These are phyloP conservation scores for Fusarium stilboides DNA, from an alignment of 2,329 filamentous ascomycete species.

Conservation along the genomic window DNA sequence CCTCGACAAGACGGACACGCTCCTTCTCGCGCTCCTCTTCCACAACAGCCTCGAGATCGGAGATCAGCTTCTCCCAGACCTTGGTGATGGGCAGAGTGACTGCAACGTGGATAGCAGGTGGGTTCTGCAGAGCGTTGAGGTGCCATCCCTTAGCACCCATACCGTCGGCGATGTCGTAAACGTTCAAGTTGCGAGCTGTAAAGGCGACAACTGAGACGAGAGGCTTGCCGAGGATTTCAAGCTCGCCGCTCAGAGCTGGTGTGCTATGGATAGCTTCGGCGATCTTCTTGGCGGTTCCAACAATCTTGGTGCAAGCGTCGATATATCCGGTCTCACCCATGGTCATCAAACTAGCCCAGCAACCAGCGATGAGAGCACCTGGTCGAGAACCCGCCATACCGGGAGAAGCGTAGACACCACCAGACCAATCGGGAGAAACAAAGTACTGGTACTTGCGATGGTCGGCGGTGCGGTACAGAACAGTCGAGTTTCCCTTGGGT, in stretches of 20 bases:
- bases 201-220: conserved; percentile 94
- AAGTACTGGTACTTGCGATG: conserved; percentile 96
- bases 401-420: conserved; percentile 95
- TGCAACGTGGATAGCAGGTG: conserved; percentile 92
- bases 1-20: conserved; percentile 78
- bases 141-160: conserved; percentile 93
- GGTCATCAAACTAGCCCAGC: conserved; percentile 93
- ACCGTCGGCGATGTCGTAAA: conserved; percentile 94
- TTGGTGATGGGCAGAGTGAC: conserved; percentile 90
- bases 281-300: conserved; percentile 88
- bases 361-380: conserved; percentile 93
- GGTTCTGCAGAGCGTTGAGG: conserved; percentile 92
- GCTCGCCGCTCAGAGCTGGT: conserved; percentile 77
- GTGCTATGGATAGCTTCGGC: conserved; percentile 80
- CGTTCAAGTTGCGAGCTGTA: conserved; percentile 84
- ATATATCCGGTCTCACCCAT: conserved; percentile 92
- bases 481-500: conserved; percentile 95
- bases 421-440: conserved; percentile 93
- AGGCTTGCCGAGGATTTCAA: conserved; percentile 86
- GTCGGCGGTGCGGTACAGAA: conserved; percentile 86
- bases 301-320: conserved; percentile 87
- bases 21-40: conserved; percentile 87
- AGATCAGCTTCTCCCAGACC: conserved; percentile 83
- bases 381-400: conserved; percentile 92
- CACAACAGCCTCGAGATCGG: conserved; percentile 77